Evolutionary conservation across 495 filamentous ascomycete species (phyloP), one percentile per base, ranked within the genome.

Genomic region (Aspergillus baeticus): DNA sequence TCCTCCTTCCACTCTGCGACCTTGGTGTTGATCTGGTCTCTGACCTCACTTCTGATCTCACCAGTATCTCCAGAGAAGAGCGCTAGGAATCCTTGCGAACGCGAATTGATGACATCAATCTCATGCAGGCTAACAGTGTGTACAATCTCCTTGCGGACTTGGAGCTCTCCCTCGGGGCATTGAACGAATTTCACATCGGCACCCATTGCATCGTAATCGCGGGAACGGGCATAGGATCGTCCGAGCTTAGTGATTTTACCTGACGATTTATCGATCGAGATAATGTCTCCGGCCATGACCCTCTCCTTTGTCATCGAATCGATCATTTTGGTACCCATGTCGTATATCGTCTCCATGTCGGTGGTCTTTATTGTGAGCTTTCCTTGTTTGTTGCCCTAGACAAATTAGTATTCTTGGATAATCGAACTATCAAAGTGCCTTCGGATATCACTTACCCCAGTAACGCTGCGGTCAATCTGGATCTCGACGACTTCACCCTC

Each of bases 291-390:
- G 6, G 95, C 95, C 84, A 96, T 96, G 41, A 99, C 90, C 51
- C 93, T 91, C 77, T 99, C 94, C 73, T 97, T 97, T 55, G 90
- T 96, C 88, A 99, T 96, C 37, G 91, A 88, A 63, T 99, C 95
- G 60, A 99, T 97, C 95, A 98, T 97, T 74, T 98, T 97, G 51
- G 87, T 92, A 37, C 94, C 94, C 90, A 98, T 94, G 62, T 98
- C 94, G 79, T 97, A 98, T 62, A 98, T 90, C 17, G 94, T 96
- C 74, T 99, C 94, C 94, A 99, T 99, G 67, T 99, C 95, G 62
- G 93, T 96, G 17, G 94, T 99, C 72, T 98, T 99, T 73, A 99
- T 96, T 8, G 94, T 99, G 60, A 99, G 88, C 72, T 98, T 99
- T 62, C 94, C 94, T 81, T 96, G 92, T 79, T 96, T 97, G 69